phyloP scores from a whole-genome alignment of 192 early-diverging fungal genomes.

The Irineochytrium annulatum region DNA sequence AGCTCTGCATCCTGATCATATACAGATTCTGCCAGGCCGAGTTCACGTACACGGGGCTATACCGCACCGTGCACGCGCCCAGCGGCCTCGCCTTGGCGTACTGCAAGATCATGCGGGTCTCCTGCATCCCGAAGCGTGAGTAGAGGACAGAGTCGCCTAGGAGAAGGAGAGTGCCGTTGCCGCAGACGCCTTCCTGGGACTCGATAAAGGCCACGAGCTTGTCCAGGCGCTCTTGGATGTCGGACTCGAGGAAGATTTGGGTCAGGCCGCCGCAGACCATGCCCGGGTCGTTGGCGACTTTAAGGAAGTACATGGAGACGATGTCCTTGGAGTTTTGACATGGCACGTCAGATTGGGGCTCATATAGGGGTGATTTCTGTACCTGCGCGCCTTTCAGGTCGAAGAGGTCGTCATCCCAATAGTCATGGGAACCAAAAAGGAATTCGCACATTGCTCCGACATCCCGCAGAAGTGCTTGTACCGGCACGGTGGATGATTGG shows the following conservation, averaged over 20 bases:
- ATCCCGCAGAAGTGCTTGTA: constrained; percentile 55
- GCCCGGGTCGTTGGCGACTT: constrained; percentile 41
- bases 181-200: constrained; percentile 56
- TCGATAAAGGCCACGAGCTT: constrained; percentile 58
- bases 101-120: constrained; percentile 59
- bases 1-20: constrained; percentile 46
- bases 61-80: constrained; percentile 34
- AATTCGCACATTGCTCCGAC: constrained; percentile 54
- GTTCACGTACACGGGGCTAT: constrained; percentile 48
- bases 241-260: constrained; percentile 46
- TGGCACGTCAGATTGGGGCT: constrained; percentile 7
- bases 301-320: constrained; percentile 43
- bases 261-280: constrained; percentile 48
- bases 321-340: constrained; percentile 35
- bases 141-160: constrained; percentile 52
- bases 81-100: constrained; percentile 50
- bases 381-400: constrained; percentile 58
- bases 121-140: constrained; percentile 46
- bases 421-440: constrained; percentile 48
- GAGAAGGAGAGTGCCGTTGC: constrained; percentile 57
- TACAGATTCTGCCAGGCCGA: constrained; percentile 54
- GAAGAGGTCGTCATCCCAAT: constrained; percentile 59
- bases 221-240: constrained; percentile 50
- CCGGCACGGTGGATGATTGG: constrained; percentile 34
- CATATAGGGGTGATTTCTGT: not conserved